These are phyloP conservation scores for Meyerozyma sp. DNA, from an alignment of 1,139 yeast genomes.

Conservation along the genomic window DNA sequence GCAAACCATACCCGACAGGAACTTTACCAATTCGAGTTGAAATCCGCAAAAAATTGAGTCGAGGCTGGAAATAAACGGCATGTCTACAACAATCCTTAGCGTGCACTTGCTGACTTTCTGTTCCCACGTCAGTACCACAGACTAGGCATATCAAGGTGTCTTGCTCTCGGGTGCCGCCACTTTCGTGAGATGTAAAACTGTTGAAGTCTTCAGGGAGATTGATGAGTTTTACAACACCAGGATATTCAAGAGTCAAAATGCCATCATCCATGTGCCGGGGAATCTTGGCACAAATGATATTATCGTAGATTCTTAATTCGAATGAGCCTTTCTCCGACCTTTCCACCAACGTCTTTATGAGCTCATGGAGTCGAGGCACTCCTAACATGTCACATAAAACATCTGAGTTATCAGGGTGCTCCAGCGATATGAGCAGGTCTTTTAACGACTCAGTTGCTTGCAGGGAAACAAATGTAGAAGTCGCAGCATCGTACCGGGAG, in stretches of 20 bases:
- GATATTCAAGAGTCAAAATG: constrained; percentile 27
- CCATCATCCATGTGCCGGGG: constrained; percentile 19
- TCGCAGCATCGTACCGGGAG: constrained; percentile 7
- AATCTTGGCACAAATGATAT: constrained; percentile 22
- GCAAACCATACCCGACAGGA: constrained; percentile 28
- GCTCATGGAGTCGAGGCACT: neutral
- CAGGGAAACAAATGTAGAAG: neutral
- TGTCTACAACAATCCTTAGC: constrained; percentile 18
- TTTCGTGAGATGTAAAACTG: constrained; percentile 12
- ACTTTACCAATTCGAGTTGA: constrained; percentile 23
- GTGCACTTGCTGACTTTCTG: constrained; percentile 16
- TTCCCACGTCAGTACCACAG: constrained; percentile 21
- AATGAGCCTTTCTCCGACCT: constrained; percentile 4
- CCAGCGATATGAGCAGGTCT: neutral
- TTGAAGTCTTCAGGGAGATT: constrained; percentile 33
- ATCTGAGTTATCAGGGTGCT: neutral
- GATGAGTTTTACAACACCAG: constrained; percentile 36
- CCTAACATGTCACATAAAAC: neutral
- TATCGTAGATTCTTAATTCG: constrained; percentile 10
- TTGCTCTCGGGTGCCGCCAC: constrained; percentile 10
- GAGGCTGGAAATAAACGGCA: constrained; percentile 43
- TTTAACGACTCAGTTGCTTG: neutral
- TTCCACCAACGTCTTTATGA: constrained; percentile 17
- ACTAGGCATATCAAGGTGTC: constrained; percentile 26
- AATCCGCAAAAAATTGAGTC: constrained; percentile 30